Evolutionary conservation across 202 grass and related monocot species (phyloP).

Genomic region (Brachypodium distachyon): DNA sequence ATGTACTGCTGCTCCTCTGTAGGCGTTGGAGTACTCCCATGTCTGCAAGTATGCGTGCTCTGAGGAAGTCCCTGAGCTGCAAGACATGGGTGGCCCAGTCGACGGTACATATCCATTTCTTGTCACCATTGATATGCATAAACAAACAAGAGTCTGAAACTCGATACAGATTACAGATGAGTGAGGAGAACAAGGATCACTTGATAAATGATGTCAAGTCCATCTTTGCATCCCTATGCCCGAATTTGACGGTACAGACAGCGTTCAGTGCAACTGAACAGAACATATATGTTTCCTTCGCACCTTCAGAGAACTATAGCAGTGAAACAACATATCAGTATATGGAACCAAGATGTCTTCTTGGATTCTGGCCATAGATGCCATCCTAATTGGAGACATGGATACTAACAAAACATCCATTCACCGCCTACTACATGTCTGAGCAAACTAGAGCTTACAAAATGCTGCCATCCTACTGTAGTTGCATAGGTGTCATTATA

Average conservation of each 20-base stretch:
- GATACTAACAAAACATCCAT: background rate
- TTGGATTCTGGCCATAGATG: background rate
- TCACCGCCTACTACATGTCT: background rate
- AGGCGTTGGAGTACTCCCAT: constrained; percentile 85
- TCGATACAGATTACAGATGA: background rate
- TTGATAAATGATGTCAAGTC: too few species aligned
- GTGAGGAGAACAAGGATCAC: background rate
- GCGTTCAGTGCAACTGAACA: background rate
- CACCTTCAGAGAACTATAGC: background rate
- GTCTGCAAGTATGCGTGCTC: constrained; percentile 99
- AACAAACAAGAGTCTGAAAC: background rate
- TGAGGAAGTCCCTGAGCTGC: constrained; percentile 86
- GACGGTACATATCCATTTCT: constrained; percentile 40
- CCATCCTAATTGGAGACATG: background rate
- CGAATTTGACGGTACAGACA: background rate
- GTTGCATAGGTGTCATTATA: background rate
- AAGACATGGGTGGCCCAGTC: constrained; percentile 90
- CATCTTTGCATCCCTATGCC: background rate
- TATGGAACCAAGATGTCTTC: background rate
- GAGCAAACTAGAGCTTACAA: background rate
- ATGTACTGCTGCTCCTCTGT: background rate
- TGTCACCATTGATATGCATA: background rate
- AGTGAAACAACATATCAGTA: background rate
- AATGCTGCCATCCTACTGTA: background rate
- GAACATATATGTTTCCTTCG: background rate